Conservation (phyloP, 768 basidiomycete genomes). For the Porphyrellus cyaneotinctus region DNA sequence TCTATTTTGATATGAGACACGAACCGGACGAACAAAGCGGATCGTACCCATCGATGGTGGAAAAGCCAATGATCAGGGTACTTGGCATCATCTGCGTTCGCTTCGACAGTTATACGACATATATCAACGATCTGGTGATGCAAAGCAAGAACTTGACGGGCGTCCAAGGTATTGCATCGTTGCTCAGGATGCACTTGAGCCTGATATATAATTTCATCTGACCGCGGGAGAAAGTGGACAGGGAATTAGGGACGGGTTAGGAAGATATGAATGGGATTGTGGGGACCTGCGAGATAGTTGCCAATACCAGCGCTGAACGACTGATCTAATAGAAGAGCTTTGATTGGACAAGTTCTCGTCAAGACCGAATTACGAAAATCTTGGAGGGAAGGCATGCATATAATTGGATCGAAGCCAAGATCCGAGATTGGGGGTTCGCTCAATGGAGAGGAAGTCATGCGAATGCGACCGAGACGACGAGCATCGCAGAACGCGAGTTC, state of each 20-base stretch:
- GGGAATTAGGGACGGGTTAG: background rate
- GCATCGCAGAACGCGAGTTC: constrained; percentile 71
- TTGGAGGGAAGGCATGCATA: constrained; percentile 57
- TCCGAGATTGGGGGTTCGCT: constrained; percentile 65
- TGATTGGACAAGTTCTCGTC: constrained; percentile 62
- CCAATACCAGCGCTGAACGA: constrained; percentile 78
- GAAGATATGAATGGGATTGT: background rate
- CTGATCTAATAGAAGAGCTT: constrained; percentile 74
- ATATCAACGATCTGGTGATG: constrained; percentile 53
- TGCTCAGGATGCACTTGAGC: constrained; percentile 70
- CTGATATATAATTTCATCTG: constrained; percentile 74
- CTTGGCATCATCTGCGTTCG: constrained; percentile 62
- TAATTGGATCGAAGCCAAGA: constrained; percentile 74
- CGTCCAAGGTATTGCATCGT: constrained; percentile 51
- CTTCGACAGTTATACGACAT: constrained; percentile 57
- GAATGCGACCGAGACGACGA: constrained; percentile 65
- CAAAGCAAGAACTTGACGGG: constrained; percentile 45
- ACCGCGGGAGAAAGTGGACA: background rate
- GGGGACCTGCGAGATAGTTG: constrained; percentile 74
- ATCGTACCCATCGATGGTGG: constrained; percentile 58
- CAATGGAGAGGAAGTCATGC: constrained; percentile 54
- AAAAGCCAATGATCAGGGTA: constrained; percentile 71
- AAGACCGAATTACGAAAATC: constrained; percentile 46
- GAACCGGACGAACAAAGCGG: background rate
- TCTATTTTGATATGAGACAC: constrained; percentile 34